phyloP scores from a whole-genome alignment of 2,329 filamentous ascomycete species.

The Rhinocladiella mackenziei region DNA sequence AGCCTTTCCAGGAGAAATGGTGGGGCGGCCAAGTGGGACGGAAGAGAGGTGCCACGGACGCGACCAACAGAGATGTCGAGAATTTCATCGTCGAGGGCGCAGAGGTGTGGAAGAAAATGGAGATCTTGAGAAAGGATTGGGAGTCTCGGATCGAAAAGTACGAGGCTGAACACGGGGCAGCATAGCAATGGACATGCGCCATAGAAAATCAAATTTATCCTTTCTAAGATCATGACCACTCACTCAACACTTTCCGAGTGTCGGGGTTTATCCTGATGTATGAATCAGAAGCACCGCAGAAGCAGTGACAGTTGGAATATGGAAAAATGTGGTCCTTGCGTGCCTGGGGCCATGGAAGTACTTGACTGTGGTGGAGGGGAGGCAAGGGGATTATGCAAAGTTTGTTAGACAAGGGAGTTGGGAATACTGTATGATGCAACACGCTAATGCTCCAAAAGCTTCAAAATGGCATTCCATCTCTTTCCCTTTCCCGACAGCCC shows the following conservation, averaged over 20 bases:
- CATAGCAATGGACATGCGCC: slow-evolving; percentile 5
- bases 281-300: too few species aligned
- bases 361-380: too few species aligned
- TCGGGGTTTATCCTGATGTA: too few species aligned
- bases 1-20: slow-evolving; percentile 24
- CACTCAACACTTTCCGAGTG: slow-evolving; percentile 7
- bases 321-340: too few species aligned
- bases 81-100: slow-evolving; percentile 61
- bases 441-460: too few species aligned
- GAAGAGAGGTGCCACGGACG: slow-evolving; percentile 54
- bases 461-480: too few species aligned
- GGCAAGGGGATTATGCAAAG: too few species aligned
- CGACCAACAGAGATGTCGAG: slow-evolving; percentile 58
- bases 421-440: too few species aligned
- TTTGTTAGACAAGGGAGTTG: too few species aligned
- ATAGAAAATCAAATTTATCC: not conserved
- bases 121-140: slow-evolving; percentile 65
- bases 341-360: too few species aligned
- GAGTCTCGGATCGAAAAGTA: slow-evolving; percentile 46
- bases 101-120: slow-evolving; percentile 66
- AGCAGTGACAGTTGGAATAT: too few species aligned
- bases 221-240: slow-evolving; percentile 1
- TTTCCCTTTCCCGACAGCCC: too few species aligned
- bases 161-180: slow-evolving; percentile 31
- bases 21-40: slow-evolving; percentile 52